phyloP scores from a whole-genome alignment of 2,329 filamentous ascomycete genomes.

The Pyrenochaeta sp. region DNA sequence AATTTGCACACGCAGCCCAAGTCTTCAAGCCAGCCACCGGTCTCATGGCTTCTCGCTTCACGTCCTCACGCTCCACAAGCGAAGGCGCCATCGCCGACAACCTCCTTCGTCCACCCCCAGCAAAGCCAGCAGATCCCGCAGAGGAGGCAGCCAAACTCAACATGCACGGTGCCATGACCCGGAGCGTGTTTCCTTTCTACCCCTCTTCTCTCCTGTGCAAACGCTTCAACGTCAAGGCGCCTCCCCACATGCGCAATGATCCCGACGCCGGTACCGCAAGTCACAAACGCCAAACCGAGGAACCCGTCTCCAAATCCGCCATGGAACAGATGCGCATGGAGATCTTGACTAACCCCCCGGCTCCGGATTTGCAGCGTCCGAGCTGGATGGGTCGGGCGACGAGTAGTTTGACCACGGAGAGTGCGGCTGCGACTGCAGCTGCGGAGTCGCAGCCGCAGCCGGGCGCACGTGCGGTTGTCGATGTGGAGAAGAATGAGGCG shows the following conservation, averaged over 20 bases:
- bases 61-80: constrained; percentile 58
- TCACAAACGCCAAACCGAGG: constrained; percentile 40
- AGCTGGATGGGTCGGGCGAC: constrained; percentile 32
- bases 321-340: constrained; percentile 53
- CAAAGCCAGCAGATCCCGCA: constrained; percentile 75
- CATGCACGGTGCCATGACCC: constrained; percentile 92
- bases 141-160: constrained; percentile 86
- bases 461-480: constrained; percentile 55
- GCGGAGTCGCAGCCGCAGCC: constrained; percentile 6
- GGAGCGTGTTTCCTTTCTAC: constrained; percentile 74
- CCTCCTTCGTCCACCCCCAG: constrained; percentile 56
- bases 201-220: constrained; percentile 91
- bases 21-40: constrained; percentile 94
- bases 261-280: constrained; percentile 43
- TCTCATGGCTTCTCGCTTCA: constrained; percentile 93
- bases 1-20: constrained; percentile 77
- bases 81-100: constrained; percentile 43
- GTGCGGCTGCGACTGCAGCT: constrained; percentile 4
- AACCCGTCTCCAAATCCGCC: constrained; percentile 61
- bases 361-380: constrained; percentile 36
- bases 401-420: no score
- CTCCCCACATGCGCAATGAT: constrained; percentile 67
- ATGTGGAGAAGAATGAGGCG: constrained; percentile 79
- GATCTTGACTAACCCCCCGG: constrained; percentile 34
- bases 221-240: constrained; percentile 85